Base-by-base conservation (phyloP, 129 eudicot species). In the Kitagawia praeruptora region DNA sequence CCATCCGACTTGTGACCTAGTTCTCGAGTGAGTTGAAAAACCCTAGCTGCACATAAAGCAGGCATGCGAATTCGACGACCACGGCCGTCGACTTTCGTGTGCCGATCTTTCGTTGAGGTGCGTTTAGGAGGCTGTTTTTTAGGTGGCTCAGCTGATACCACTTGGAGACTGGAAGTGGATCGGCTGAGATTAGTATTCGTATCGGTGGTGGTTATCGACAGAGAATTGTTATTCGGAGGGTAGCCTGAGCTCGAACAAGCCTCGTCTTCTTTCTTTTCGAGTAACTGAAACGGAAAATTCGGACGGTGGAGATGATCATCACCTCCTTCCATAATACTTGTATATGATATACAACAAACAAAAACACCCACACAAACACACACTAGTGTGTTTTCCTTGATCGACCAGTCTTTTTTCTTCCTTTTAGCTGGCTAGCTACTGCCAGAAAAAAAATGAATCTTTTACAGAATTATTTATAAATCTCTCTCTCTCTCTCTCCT, bases 21-120 rank as follows among this genome's bases (percentile, higher is more conserved):
- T 47, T 94, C 98, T 2, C 97, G 90, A 3, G 98, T 94, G 21
- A 94, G 93, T 63, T 95, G 99, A 85, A 95, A 95, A 77, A 95
- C 99, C 88, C 99, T 88, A 40, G 99, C 99, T 2, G 99, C 99
- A 66, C 99, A 95, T 25, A 95, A 85, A 3, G 99, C 99, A 2
- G 99, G 99, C 99, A 95, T 95, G 71, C 99, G 97, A 85, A 95
- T 95, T 46, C 99, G 92, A 54, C 99, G 86, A 61, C 99, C 99
- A 3, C 99, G 89, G 47, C 99, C 99, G 80, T 95, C 99, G 27
- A 95, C 99, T 47, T 95, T 95, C 0, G 99, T 95, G 82, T 95
- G 99, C 2, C 99, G 86, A 75, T 95, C 99, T 79, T 95, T 95
- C 2, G 99, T 95, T 4, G 99, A 95, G 4, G 97, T 90, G 18